A percentile compares a stretch with the other conserved stretches of the same genome.
phyloP scores from a whole-genome alignment of 345 rosid species.

The Zanthoxylum bungeanum region DNA sequence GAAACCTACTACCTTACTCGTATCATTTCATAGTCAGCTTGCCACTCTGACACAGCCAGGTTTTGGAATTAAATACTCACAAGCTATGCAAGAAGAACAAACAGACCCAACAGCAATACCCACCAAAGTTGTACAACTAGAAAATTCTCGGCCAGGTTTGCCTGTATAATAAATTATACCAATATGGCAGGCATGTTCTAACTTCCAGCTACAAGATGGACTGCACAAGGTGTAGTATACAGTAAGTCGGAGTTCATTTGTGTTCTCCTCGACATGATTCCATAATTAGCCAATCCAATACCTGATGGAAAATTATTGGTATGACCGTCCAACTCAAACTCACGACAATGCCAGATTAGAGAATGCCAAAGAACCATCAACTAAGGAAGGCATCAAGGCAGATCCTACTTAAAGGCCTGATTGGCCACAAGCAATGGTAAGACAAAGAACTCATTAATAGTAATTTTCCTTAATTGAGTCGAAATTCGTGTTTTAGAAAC shows the following conservation, averaged over 20 bases:
- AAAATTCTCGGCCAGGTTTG: background rate
- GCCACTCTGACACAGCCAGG: background rate
- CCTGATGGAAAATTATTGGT: background rate
- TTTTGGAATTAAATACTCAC: background rate
- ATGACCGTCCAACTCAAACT: background rate
- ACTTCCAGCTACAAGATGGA: background rate
- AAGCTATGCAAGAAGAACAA: conserved; percentile 1
- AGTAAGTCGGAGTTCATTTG: background rate
- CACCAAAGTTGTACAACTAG: background rate
- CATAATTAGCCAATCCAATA: background rate
- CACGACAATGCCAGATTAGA: background rate
- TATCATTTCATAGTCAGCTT: too few relatives aligned
- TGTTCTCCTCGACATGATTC: background rate
- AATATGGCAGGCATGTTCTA: background rate
- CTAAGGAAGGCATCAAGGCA: background rate
- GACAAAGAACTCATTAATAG: background rate
- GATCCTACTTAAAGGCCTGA: background rate
- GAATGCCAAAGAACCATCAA: background rate
- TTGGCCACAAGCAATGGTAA: background rate
- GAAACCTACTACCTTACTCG: too few relatives aligned
- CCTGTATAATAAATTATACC: background rate
- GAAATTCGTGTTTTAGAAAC: too few relatives aligned
- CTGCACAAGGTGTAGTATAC: background rate
- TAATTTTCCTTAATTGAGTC: background rate
- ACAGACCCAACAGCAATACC: background rate